Evolutionary conservation across 192 early-diverging fungal species (phyloP), one percentile per base, ranked within the genome.

Genomic region (Linnemannia zychae): DNA sequence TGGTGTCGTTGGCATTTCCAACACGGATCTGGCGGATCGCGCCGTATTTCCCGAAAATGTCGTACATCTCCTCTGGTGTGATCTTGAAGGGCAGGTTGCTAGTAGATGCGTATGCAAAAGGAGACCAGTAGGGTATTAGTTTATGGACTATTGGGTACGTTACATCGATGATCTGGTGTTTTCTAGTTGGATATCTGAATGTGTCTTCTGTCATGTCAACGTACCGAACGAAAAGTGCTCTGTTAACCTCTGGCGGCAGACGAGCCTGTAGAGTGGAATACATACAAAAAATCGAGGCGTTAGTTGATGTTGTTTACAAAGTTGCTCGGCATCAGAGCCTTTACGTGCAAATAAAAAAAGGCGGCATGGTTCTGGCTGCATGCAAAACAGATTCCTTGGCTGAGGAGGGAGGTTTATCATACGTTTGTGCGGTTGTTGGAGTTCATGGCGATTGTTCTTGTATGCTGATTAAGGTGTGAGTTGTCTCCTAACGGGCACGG

Each of bases 21-120:
- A 85, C 83, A 83, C 97, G 90, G 48, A 99, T 97, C 90, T 99
- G 98, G 67, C 98, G 91, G 73, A 98, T 96, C 2, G 96, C 93
- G 22, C 97, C 97, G 87, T 98, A 99, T 88, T 95, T 97, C 69
- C 98, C 98, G 93, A 99, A 99, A 63, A 99, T 91, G 81, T 99
- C 98, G 81, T 97, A 99, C 94, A 99, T 93, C 80, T 99, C 98
- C 78, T 98, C 98, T 0, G 95, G 79, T 13, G 98, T 96, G 80
- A 99, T 98, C 89, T 98, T 98, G 91, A 96, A 99, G 17, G 98
- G 97, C 44, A 99, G 90, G 88, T 99, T 99, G 53, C 92, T 92
- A 88, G n/a, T 40, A 68, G 16, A 24, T 50, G 20, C 11, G 31
- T 17, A 28, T 36, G 18, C 3, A 22, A 28, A 60, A 33, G 9